Evolutionary conservation across 257 asterid species (phyloP).

Genomic region (Cruciata laevipes): DNA sequence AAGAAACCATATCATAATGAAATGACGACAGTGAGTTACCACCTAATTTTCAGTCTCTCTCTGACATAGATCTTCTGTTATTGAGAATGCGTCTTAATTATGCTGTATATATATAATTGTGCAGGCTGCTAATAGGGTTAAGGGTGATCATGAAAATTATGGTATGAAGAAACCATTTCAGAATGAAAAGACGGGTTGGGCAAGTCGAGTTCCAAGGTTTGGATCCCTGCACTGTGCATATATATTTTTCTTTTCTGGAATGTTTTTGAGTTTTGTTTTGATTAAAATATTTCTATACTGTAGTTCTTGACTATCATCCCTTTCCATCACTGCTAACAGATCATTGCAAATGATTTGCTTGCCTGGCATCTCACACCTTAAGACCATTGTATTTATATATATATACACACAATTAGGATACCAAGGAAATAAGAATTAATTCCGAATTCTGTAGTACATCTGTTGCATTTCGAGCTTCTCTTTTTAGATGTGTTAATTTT

Average conservation of each 20-base stretch:
- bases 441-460: not conserved
- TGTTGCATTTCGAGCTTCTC: not conserved
- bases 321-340: not conserved
- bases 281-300: not conserved
- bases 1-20: conserved; percentile 33
- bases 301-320: not conserved
- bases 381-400: not conserved
- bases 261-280: not conserved
- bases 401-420: not conserved
- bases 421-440: not conserved
- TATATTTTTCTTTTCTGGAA: not conserved
- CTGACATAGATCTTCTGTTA: conserved; percentile 3
- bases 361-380: not conserved
- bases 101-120: not conserved
- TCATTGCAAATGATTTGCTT: not conserved
- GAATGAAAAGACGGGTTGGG: conserved; percentile 24
- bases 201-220: conserved; percentile 44
- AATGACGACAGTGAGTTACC: conserved; percentile 29
- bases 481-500: not conserved
- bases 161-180: conserved; percentile 35
- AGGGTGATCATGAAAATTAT: conserved; percentile 34
- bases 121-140: conserved; percentile 46
- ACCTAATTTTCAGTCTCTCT: not conserved
- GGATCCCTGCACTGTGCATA: conserved; percentile 5
- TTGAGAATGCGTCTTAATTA: not conserved